Percentiles rank a stretch among this genome's conserved stretches.
These are phyloP conservation scores for Massarina eburnea DNA, from an alignment of 2,329 filamentous ascomycete genomes.

Conservation along the genomic window DNA sequence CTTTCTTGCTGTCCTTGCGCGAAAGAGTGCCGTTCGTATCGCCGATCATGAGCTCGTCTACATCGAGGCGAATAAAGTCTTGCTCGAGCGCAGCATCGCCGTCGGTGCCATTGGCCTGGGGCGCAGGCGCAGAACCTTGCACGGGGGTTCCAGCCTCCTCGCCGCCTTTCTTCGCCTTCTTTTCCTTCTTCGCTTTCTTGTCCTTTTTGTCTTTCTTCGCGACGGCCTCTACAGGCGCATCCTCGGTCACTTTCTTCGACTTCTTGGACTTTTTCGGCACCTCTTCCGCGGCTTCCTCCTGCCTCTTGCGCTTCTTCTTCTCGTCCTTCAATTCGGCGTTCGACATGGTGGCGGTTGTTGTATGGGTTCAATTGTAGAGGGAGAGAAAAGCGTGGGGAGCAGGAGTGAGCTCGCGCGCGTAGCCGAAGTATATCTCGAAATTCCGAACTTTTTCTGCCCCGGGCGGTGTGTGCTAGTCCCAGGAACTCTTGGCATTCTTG, in stretches of 20 bases:
- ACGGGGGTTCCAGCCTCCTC: slow-evolving; percentile 1
- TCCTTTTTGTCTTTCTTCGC: slow-evolving; percentile 22
- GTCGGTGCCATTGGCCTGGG: not conserved
- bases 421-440: slow-evolving; percentile 10
- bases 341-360: slow-evolving; percentile 17
- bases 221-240: slow-evolving; percentile 12
- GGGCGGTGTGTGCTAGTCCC: slow-evolving; percentile 11
- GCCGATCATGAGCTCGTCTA: slow-evolving; percentile 2
- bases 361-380: slow-evolving; percentile 10
- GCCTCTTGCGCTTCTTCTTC: slow-evolving; percentile 40
- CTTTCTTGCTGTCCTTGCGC: slow-evolving; percentile 14
- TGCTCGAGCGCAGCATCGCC: not conserved
- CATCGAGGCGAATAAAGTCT: slow-evolving; percentile 4
- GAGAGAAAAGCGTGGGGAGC: slow-evolving; percentile 6
- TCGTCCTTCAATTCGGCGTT: slow-evolving; percentile 28
- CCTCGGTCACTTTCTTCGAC: slow-evolving; percentile 29
- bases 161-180: slow-evolving; percentile 24
- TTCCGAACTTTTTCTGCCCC: slow-evolving; percentile 18
- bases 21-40: not conserved
- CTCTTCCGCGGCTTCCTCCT: slow-evolving; percentile 26
- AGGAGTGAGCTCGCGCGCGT: slow-evolving; percentile 7
- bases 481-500: slow-evolving; percentile 7
- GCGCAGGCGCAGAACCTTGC: not conserved
- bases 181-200: slow-evolving; percentile 26
- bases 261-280: slow-evolving; percentile 36